Evolutionary conservation across 306 rosid genomes (phyloP), one percentile per base, ranked within the genome.

Genomic region (Begonia peltatifolia): DNA sequence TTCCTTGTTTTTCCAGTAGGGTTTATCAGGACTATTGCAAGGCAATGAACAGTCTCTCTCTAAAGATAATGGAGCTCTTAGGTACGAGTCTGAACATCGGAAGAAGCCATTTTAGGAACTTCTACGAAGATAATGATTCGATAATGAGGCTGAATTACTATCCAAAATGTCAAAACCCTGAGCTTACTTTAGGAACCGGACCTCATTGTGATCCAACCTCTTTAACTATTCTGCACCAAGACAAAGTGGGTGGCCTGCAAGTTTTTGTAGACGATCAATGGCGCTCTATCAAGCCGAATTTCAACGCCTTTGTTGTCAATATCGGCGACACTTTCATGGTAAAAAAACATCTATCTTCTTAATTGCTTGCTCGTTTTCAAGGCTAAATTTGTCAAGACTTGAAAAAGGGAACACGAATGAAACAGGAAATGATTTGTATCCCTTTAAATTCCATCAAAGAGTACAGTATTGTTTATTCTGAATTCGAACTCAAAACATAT

Each of bases 181-280:
- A 57, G 14, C 22, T 57, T 4, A 46, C 52, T 1, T 44, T 57
- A 13, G 61, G 61, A 12, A 57, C 61, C 2, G 61, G 61, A 5
- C 61, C 61, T 22, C 61, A 57, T 9, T 57, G 61, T 9, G 61
- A 57, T 57, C 61, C 61, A 10, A 57, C 61, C 22, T 57, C 61
- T 42, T 5, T 57, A 23, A 57, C 61, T 13, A 57, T 57, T 36
- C 61, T 57, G 46, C 61, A 57, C 61, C 61, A 57, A 57, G 61
- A 57, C 10, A 13, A 44, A 1, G 52, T 57, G 5, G 14, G 61
- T 9, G 61, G 61, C 23, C 52, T 57, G n/a, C 61, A 57, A 57
- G 61, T 57, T 1, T 22, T 13, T 30, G 61, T 57, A 2, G 61
- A 57, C 47, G 52, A 57, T 13, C 9, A 57, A 14, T 57, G 61